Conservation (phyloP, 2,329 filamentous ascomycete genomes). For the Xylaria polymorpha region DNA sequence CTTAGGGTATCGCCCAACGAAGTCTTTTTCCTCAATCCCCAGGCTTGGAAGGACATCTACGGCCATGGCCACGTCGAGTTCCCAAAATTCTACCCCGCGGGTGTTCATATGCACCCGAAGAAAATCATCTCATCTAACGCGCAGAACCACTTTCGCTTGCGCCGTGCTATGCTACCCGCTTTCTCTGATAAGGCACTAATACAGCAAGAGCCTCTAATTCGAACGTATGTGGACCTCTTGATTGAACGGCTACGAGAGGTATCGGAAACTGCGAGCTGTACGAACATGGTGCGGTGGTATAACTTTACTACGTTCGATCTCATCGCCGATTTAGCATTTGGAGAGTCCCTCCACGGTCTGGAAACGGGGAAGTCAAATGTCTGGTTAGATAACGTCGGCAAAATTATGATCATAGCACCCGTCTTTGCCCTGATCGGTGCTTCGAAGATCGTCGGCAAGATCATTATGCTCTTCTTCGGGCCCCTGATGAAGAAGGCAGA, state of each 20-base stretch:
- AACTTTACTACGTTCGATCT: conserved; percentile 48
- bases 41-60: conserved; percentile 56
- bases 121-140: conserved; percentile 44
- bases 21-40: conserved; percentile 52
- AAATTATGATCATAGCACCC: conserved; percentile 39
- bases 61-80: conserved; percentile 47
- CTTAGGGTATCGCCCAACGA: conserved; percentile 53
- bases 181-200: conserved; percentile 54
- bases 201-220: conserved; percentile 52
- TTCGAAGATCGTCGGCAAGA: conserved; percentile 32
- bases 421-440: conserved; percentile 38
- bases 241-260: conserved; percentile 45
- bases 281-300: conserved; percentile 52
- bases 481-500: conserved; percentile 45
- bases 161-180: conserved; percentile 61
- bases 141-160: conserved; percentile 58
- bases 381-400: conserved; percentile 44
- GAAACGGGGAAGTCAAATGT: conserved; percentile 52
- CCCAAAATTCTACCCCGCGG: conserved; percentile 44
- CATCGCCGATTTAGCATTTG: conserved; percentile 44
- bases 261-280: conserved; percentile 32
- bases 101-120: conserved; percentile 40
- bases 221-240: conserved; percentile 48
- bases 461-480: conserved; percentile 39
- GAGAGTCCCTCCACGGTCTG: conserved; percentile 46